Evolutionary conservation across 2,329 filamentous ascomycete species (phyloP).

Genomic region (Myriangium duriaei): DNA sequence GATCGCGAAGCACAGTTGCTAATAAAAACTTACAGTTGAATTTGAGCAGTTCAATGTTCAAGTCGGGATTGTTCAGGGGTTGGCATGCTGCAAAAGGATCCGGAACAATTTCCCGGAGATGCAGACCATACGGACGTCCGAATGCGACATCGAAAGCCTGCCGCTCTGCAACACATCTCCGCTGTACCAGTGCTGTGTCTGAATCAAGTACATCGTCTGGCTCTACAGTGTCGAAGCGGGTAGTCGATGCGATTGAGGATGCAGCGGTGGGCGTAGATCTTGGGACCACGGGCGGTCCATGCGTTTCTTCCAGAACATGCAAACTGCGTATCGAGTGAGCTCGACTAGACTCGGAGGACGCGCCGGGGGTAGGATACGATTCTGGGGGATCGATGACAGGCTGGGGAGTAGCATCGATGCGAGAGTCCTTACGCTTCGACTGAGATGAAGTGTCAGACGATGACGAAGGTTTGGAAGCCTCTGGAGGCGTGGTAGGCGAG

Average conservation of each 20-base stretch:
- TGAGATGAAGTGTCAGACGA: not conserved
- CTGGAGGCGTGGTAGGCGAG: not conserved
- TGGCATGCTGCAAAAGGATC: not conserved
- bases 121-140: not conserved
- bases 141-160: constrained; percentile 7
- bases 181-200: too few species aligned
- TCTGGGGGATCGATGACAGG: not conserved
- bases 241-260: not conserved
- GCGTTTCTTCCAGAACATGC: not conserved
- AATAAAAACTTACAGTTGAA: constrained; percentile 16
- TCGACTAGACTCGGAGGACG: constrained; percentile 4
- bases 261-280: not conserved
- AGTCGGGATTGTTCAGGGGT: constrained; percentile 3
- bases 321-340: constrained; percentile 1
- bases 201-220: not conserved
- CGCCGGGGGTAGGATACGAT: not conserved
- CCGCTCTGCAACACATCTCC: too few species aligned
- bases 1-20: not conserved
- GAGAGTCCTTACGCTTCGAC: constrained; percentile 1
- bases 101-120: not conserved
- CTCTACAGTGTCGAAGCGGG: not conserved
- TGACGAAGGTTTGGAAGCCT: not conserved
- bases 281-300: not conserved
- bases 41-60: constrained; percentile 19
- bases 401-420: not conserved